Evolutionary conservation across 2,329 filamentous ascomycete species (phyloP), one percentile per base, ranked within the genome.

Genomic region (Nakataea oryzae): DNA sequence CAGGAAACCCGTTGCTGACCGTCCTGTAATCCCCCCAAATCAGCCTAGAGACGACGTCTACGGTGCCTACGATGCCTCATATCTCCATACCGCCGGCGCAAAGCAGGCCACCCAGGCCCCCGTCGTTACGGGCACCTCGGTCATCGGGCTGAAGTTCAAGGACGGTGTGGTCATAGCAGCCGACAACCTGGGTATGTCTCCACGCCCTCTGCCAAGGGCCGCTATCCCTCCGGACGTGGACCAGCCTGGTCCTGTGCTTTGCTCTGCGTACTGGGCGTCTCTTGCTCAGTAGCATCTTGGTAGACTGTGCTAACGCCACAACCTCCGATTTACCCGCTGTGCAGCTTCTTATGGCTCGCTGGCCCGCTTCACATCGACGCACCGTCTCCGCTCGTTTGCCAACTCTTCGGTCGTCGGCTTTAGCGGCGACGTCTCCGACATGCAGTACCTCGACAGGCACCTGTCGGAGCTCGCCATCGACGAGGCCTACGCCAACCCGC

Each of bases 41-140:
- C 71, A 99, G 95, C 95, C 95, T 73, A 89, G 95, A 83, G 91
- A 99, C 78, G 95, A 99, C 76, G 83, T 97, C 72, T 99, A 97
- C 79, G 95, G 95, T 70, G 82, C 89, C 71, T 99, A 99, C 78
- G 91, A 97, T 78, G 80, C 82, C 72, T 90, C 92, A 63, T 93
- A 93, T 75, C 87, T 97, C 73, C 85, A 90, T 70, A 79, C 77
- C 60, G 81, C 77, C 69, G 82, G 80, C 62, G 91, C 93, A 63
- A 92, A 86, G 73, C 86, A 92, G 72, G 91, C 96, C 77, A 97
- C 95, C 62, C 92, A 96, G 78, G 87, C 86, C 34, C 95, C 95
- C 70, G 88, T 96, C 68, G 95, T 99, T 65, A 99, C 95, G 61
- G 95, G 95, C 72, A 97, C 95, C 59, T 97, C 95, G 61, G 95